Percentiles rank a stretch among this genome's conserved stretches.
Conservation (phyloP, 2,329 filamentous ascomycete genomes). For the Shiraia sp. region DNA sequence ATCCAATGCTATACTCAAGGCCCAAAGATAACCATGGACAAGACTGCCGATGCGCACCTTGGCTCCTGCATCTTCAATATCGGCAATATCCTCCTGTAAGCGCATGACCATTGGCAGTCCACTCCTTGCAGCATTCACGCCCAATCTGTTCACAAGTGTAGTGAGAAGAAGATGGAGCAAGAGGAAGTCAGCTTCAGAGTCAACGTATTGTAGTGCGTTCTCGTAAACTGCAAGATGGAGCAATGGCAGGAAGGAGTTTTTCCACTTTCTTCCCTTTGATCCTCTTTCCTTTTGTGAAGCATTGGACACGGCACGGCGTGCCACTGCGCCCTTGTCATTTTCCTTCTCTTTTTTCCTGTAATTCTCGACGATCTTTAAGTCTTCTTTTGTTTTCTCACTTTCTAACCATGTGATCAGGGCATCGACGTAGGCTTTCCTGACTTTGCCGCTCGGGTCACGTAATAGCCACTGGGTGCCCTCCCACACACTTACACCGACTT, state of each 20-base stretch:
- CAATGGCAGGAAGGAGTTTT: constrained; percentile 76
- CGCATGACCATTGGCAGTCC: constrained; percentile 88
- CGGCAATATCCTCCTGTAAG: constrained; percentile 80
- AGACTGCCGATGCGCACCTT: constrained; percentile 83
- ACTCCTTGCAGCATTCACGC: constrained; percentile 77
- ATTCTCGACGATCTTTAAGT: constrained; percentile 66
- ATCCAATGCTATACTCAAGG: constrained; percentile 74
- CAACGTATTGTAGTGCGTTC: constrained; percentile 67
- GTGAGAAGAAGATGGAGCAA: constrained; percentile 77
- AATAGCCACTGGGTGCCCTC: constrained; percentile 96
- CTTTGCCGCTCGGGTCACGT: constrained; percentile 74
- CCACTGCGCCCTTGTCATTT: constrained; percentile 50
- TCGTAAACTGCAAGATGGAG: constrained; percentile 91
- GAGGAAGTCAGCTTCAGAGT: constrained; percentile 72
- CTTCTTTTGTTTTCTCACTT: constrained; percentile 71
- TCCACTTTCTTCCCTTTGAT: constrained; percentile 57
- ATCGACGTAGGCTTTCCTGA: constrained; percentile 84
- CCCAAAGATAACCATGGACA: constrained; percentile 88
- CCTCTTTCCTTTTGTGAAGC: constrained; percentile 65
- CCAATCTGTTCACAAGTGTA: constrained; percentile 74
- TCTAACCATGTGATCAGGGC: constrained; percentile 83
- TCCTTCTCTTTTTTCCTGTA: constrained; percentile 47
- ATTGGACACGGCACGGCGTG: constrained; percentile 69
- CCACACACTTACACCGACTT: constrained; percentile 82
- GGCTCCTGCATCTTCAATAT: constrained; percentile 65